Base-by-base conservation (phyloP, 129 eudicot genomes). In the Dittrichia graveolens region DNA sequence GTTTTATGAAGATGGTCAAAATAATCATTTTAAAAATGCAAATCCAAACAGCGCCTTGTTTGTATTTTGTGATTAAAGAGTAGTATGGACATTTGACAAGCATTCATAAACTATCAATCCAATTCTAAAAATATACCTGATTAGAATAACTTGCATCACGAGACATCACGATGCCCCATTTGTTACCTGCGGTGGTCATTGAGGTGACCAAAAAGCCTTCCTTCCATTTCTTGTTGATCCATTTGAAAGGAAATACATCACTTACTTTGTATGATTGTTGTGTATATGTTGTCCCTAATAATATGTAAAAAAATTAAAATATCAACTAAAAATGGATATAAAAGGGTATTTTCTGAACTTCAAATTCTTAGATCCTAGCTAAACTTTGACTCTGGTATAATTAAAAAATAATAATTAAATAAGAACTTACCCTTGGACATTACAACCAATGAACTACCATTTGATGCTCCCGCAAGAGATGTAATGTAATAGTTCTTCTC, bases 161-260 rank as follows among this genome's bases (percentile, higher is more conserved):
- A 15, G 96, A 90, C 96, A 90, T 90, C 16, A 90, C 86, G 8
- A 90, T 77, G 9, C 85, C 96, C 96, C 96, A 90, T 83, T 88
- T 82, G 65, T 79, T 86, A 65, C 93, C 91, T 0, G 96, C 79
- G 7, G 93, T 83, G 61, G 96, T 78, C 96, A 90, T 90, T 39
- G 93, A 80, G 44, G 96, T 90, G 53, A 90, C 96, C 50, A 75
- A 72, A 72, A 90, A 90, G 76, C 90, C 93, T 58, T 90, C 96
- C 61, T 81, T 90, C 96, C 96, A 90, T 79, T 90, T 90, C 85
- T 87, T 90, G 79, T 85, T 90, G 70, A 90, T 90, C 96, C 96
- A 90, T 69, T 90, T 90, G 67, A 78, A 90, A 7, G 96, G 96
- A 77, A 90, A 90, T 57, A 87, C 84, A 6, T 90, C 96, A 38